Evolutionary conservation across 495 filamentous ascomycete genomes (phyloP).

Genomic region (Tetracladium marchalianum): DNA sequence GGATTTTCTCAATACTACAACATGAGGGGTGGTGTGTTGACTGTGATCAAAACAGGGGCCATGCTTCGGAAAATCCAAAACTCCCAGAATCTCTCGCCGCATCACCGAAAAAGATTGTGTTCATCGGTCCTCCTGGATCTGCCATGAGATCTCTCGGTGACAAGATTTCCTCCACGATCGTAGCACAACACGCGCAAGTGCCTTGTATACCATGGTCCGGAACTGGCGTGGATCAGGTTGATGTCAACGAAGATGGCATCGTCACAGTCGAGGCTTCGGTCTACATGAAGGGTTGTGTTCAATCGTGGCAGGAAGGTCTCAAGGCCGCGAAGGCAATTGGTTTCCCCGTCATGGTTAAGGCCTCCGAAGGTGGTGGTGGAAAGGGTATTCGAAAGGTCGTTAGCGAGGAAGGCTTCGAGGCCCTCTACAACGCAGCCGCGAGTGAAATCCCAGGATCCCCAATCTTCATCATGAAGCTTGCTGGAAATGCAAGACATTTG

Average conservation of each 20-base stretch:
- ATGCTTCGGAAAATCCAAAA: slow-evolving; percentile 97
- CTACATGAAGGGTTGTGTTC: slow-evolving; percentile 86
- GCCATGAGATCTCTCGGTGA: slow-evolving; percentile 98
- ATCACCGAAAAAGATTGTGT: slow-evolving; percentile 95
- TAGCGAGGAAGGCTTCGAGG: slow-evolving; percentile 69
- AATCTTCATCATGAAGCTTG: slow-evolving; percentile 99
- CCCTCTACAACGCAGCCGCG: slow-evolving; percentile 86
- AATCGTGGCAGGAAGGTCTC: slow-evolving; percentile 79
- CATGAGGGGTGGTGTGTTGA: neutral
- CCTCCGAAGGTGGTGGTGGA: slow-evolving; percentile 98
- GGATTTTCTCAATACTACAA: slow-evolving; percentile 18
- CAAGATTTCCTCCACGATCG: slow-evolving; percentile 99
- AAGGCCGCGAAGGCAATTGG: slow-evolving; percentile 81
- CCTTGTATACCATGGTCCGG: slow-evolving; percentile 99
- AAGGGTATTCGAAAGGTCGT: slow-evolving; percentile 99
- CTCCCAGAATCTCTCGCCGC: slow-evolving; percentile 91
- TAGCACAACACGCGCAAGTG: slow-evolving; percentile 93
- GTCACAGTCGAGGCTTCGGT: slow-evolving; percentile 83
- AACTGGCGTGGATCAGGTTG: slow-evolving; percentile 75
- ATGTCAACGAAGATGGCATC: slow-evolving; percentile 69
- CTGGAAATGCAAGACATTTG: slow-evolving; percentile 90
- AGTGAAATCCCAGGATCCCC: slow-evolving; percentile 98
- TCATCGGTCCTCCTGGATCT: slow-evolving; percentile 95
- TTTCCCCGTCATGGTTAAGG: slow-evolving; percentile 99
- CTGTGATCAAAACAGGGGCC: slow-evolving; percentile 52